Evolutionary conservation across 768 basidiomycete species (phyloP), one percentile per base, ranked within the genome.

Genomic region (Cyclocybe aegerita): DNA sequence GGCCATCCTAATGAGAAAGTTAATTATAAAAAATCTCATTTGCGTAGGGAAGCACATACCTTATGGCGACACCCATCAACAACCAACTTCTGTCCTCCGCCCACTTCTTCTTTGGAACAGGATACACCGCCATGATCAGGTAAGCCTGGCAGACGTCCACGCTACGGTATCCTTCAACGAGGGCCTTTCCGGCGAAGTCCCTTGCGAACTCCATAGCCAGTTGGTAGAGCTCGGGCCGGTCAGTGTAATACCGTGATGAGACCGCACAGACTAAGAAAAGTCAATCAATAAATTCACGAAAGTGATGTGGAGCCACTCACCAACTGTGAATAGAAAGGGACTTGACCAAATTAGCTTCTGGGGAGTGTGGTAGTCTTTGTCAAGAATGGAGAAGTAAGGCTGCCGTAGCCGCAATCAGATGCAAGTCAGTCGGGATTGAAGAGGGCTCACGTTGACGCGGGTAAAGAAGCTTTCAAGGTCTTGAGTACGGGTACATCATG

Each of bases 111-210:
- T 80, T 79, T 0, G 85, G 83, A 7, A 78, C 69, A 14, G 81
- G 78, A 64, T 86, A 86, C 7, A 81, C 78, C 33, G 81, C 77
- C 69, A 86, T 72, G 30, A 92, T 65, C 12, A 89, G 67, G 60
- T 86, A 90, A 14, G 89, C 88, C 62, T 92, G 90, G 50, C 83
- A 85, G 50, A 86, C 80, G 60, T 92, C 90, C n/a, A 90, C 78
- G 51, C 80, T 83, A 61, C 80, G 80, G 55, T 75, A 73, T 4
- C 82, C 82, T 50, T 85, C 80, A 9, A 83, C 73, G 45, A 86
- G 71, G 2, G 82, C 75, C 49, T 76, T 75, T 9, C 80, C 81
- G 4, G 85, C 85, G 14, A 79, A 73, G 46, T 82, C 79, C 52
- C 79, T 74, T 6, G 85, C 83, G 57, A 85, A 82, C 42, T 82